Base-by-base conservation (phyloP, 2,329 filamentous ascomycete genomes). In the Fusarium agapanthi region DNA sequence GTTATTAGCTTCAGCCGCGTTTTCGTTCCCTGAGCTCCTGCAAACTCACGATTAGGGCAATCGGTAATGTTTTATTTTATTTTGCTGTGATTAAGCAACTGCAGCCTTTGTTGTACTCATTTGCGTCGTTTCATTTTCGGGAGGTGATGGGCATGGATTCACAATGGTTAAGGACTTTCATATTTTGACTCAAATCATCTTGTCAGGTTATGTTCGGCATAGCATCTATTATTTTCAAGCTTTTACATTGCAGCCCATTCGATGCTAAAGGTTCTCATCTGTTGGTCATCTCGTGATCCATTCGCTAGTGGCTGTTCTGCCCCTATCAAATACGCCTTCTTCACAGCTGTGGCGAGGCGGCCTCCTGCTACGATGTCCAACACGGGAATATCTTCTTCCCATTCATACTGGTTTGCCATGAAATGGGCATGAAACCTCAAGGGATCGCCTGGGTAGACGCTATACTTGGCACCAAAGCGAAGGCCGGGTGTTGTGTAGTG, bases 391-490 rank as follows among this genome's bases (percentile, higher is more conserved):
- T 95, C 90, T 77, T 97, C 90, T 68, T 98, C 91, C 94, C 95
- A 98, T n/a, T 87, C 90, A 75, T 93, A 90, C 37, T 93, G 90
- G n/a, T 92, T 92, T 13, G 92, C 93, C 76, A 97, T 88, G 80
- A 97, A 98, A 81, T 99, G 96, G 50, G 94, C 96, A 82, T 99
- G 96, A 80, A 97, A 99, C 16, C 96, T 91, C 57, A 99, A 86
- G 3, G 96, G 95, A 80, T 99, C 96, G 50, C 96, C 96, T 0
- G 96, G 96, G 77, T 99, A 99, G 10, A 97, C 94, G 75, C 95
- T 94, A 82, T 97, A 98, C 78, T 96, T 91, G 76, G 95, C 97
- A 32, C 96, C 96, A 78, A 99, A 99, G 32, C 96, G 93, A 58
- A 99, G 87, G 14, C 96, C 96, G 3, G 96, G 96, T 61, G 95